Conservation (phyloP, 805 yeast genomes). For the Yamadazyma phyllophila region DNA sequence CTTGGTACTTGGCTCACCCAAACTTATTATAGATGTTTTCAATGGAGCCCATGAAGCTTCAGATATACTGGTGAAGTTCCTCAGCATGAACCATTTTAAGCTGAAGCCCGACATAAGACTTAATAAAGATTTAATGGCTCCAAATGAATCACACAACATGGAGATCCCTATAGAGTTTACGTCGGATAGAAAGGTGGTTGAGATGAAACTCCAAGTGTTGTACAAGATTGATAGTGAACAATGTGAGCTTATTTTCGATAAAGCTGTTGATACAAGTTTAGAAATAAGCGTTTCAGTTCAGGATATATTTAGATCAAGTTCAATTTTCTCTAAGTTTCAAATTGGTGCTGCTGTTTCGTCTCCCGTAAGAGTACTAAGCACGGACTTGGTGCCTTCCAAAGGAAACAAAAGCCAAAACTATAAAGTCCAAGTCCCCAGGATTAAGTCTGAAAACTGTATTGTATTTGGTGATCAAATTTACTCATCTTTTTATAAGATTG, state of each 20-base stretch:
- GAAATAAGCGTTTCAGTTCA: constrained; percentile 75
- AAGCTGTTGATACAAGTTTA: constrained; percentile 49
- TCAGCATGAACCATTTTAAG: background rate
- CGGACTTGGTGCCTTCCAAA: constrained; percentile 33
- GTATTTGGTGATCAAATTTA: constrained; percentile 74
- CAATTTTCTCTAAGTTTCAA: constrained; percentile 64
- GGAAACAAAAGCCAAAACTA: constrained; percentile 18
- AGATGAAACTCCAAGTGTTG: constrained; percentile 18
- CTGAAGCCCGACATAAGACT: background rate
- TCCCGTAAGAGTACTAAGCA: constrained; percentile 55
- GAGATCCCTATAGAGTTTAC: constrained; percentile 28
- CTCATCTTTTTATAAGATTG: constrained; percentile 56
- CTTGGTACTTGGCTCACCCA: constrained; percentile 9
- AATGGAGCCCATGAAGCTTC: background rate
- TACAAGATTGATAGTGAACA: constrained; percentile 20
- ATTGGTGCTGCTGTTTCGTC: constrained; percentile 52
- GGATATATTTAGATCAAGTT: constrained; percentile 61
- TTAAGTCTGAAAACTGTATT: constrained; percentile 31
- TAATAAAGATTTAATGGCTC: constrained; percentile 7
- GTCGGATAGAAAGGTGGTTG: constrained; percentile 26
- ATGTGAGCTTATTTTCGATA: constrained; percentile 10
- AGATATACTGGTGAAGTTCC: background rate
- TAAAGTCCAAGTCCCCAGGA: constrained; percentile 19
- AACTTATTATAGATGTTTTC: constrained; percentile 6
- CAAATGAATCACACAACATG: constrained; percentile 19